Base-by-base conservation (phyloP, 768 basidiomycete species). In the Naganishia kalamii region DNA sequence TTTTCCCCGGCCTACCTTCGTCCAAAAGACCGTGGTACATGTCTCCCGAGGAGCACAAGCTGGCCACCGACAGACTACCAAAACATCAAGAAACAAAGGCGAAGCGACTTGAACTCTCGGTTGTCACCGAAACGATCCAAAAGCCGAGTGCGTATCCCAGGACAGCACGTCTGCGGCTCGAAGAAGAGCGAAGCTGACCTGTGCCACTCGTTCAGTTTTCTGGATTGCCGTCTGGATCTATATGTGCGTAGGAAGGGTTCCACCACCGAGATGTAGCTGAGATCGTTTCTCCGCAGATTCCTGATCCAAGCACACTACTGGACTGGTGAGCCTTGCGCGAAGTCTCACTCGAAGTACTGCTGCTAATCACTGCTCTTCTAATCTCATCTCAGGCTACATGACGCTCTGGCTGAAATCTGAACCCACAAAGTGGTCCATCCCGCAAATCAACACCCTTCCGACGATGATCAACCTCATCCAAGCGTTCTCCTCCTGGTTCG, bases 1-100 rank as follows among this genome's bases (percentile, higher is more conserved):
- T 74, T 41, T 70, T 75, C 43, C 75, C 75, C 13, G 76, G 75
- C 44, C 73, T 74, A 51, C 76, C 76, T 4, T 60, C 49, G 60
- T 70, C 68, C 6, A 69, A 70, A 13, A 69, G 68, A 50, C 62
- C 69, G 23, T 74, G 73, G 73, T 72, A 59, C 59, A 48, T 74
- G 29, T 64, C 69, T n/a, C 63, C 67, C 11, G 70, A 72, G 46
- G 73, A 74, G 54, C 68, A 72, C 54, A 62, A 37, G 15, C 66
- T 72, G 11, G 71, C 73, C 0, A 33, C 41, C 0, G 27, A 29
- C 11, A 63, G 73, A 0, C 30, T 74, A 17, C 49, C 37, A 3
- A 23, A 62, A 19, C 49, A 54, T 15, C 51, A 69, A 23, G 50
- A 40, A 4, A 60, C 54, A 52, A 60, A 21, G 60, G 63, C 54